phyloP scores from a whole-genome alignment of 257 asterid genomes.

The Fraxinus anomala region DNA sequence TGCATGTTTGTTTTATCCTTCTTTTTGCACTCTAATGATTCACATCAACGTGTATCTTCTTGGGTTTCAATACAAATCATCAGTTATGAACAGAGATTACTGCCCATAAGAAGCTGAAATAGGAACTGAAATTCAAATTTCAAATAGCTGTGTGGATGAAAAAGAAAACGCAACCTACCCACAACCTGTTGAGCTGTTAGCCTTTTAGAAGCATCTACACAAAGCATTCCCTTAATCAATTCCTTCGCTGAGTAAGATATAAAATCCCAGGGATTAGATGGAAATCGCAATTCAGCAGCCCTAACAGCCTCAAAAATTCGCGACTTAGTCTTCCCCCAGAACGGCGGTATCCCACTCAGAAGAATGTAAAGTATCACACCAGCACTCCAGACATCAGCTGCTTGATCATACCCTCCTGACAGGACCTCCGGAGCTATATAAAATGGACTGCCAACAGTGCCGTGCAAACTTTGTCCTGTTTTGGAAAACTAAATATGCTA shows the following conservation, averaged over 20 bases:
- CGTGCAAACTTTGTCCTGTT: constrained; percentile 68
- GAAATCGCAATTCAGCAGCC: constrained; percentile 66
- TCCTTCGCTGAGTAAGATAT: constrained; percentile 67
- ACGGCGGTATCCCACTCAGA: constrained; percentile 79
- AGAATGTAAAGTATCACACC: constrained; percentile 84
- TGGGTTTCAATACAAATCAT: not conserved
- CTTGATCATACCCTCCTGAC: constrained; percentile 66
- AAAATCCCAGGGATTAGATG: constrained; percentile 56
- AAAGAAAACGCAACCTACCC: constrained; percentile 43
- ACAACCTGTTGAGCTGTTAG: constrained; percentile 72
- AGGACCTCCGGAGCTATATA: constrained; percentile 91
- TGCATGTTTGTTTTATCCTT: too few relatives aligned
- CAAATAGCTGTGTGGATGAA: not conserved
- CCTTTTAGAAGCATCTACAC: constrained; percentile 61
- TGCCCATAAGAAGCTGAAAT: not conserved
- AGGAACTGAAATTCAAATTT: not conserved
- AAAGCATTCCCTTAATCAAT: constrained; percentile 67
- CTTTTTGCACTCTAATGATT: too few relatives aligned
- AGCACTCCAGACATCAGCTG: constrained; percentile 87
- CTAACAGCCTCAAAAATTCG: constrained; percentile 74
- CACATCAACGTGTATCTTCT: not conserved
- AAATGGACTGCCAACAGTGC: constrained; percentile 85
- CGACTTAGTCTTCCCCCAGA: constrained; percentile 80
- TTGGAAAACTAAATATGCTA: constrained; percentile 3
- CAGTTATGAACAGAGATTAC: constrained; percentile 3